phyloP scores from a whole-genome alignment of 164 flowering plant genomes.

The Akebia trifoliata region DNA sequence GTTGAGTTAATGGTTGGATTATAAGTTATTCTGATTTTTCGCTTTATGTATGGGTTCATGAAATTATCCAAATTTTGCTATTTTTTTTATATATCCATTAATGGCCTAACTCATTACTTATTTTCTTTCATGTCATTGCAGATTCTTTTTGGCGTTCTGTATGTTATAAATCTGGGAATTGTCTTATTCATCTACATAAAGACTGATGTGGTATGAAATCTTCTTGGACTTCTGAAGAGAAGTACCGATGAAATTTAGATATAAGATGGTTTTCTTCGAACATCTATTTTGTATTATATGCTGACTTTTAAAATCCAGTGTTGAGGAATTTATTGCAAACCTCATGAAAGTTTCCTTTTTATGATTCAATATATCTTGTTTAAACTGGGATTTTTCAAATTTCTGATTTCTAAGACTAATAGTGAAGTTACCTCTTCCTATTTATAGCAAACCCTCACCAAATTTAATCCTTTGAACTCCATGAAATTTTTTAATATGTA shows the following conservation, averaged over 20 bases:
- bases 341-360: background rate
- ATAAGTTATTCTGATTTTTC: background rate
- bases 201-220: conserved; percentile 72
- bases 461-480: too few relatives aligned
- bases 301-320: background rate
- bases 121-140: conserved; percentile 31
- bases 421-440: too few relatives aligned
- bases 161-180: conserved; percentile 68
- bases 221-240: background rate
- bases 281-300: background rate
- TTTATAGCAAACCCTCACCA: too few relatives aligned
- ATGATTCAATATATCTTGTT: too few relatives aligned
- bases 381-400: too few relatives aligned
- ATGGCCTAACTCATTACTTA: background rate
- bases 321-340: background rate
- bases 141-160: conserved; percentile 77
- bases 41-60: background rate
- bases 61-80: background rate
- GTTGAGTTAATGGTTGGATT: background rate
- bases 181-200: conserved; percentile 67
- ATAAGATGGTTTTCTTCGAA: background rate
- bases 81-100: background rate
- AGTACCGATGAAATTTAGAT: background rate
- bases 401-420: too few relatives aligned
- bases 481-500: too few relatives aligned